These are phyloP conservation scores for Ambrosiella cleistominuta DNA, from an alignment of 2,329 filamentous ascomycete genomes.

Conservation along the genomic window DNA sequence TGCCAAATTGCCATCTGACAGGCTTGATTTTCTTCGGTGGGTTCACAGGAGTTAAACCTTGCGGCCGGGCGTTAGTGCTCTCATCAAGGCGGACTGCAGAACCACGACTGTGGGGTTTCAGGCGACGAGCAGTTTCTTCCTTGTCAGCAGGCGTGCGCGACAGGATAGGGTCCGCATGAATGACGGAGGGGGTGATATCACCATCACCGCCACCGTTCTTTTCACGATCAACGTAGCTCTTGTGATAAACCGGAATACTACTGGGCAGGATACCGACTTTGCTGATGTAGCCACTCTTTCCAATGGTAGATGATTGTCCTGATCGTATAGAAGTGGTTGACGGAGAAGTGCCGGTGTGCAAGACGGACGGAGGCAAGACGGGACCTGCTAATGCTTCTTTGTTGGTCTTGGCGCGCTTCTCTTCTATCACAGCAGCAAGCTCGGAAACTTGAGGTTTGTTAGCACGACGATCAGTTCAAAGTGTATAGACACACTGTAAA, in stretches of 20 bases:
- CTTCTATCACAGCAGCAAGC: constrained; percentile 14
- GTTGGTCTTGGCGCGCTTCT: not conserved
- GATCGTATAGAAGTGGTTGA: constrained; percentile 38
- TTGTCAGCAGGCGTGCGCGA: constrained; percentile 54
- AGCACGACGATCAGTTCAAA: not conserved
- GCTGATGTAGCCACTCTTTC: constrained; percentile 46
- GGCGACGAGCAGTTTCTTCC: constrained; percentile 58
- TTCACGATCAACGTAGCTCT: constrained; percentile 67
- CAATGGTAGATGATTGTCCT: constrained; percentile 27
- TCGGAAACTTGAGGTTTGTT: constrained; percentile 17
- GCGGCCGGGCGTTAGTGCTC: constrained; percentile 34
- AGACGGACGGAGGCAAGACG: not conserved
- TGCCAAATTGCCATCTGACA: constrained; percentile 95
- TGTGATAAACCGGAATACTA: constrained; percentile 78
- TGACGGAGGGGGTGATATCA: constrained; percentile 22
- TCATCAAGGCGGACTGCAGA: constrained; percentile 53
- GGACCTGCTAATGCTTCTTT: not conserved
- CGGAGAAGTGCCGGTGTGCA: constrained; percentile 22
- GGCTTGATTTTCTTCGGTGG: constrained; percentile 57
- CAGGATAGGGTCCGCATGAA: constrained; percentile 29
- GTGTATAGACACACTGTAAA: not conserved
- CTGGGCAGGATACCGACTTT: constrained; percentile 86
- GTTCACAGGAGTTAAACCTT: constrained; percentile 43
- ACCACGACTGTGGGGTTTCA: constrained; percentile 70
- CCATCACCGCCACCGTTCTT: constrained; percentile 30